phyloP scores from a whole-genome alignment of 2,329 filamentous ascomycete species.

The Salinomyces thailandicus region DNA sequence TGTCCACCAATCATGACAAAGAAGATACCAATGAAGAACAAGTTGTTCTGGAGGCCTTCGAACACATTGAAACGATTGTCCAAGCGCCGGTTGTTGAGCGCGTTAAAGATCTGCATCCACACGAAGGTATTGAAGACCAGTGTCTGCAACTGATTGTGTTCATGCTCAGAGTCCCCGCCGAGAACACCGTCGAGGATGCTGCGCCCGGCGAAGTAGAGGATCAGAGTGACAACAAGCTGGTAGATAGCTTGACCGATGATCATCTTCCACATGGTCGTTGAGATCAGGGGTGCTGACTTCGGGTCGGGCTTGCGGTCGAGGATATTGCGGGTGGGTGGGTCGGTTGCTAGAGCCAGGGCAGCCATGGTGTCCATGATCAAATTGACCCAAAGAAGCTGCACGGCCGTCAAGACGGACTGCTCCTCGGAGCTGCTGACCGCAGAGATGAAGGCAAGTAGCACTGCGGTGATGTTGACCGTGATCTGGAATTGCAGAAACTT shows the following conservation, averaged over 20 bases:
- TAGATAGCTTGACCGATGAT: constrained; percentile 87
- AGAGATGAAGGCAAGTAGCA: constrained; percentile 76
- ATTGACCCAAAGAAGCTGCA: constrained; percentile 92
- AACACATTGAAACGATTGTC: constrained; percentile 96
- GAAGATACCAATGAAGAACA: constrained; percentile 82
- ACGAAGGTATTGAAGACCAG: constrained; percentile 97
- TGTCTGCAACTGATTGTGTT: constrained; percentile 54
- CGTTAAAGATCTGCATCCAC: constrained; percentile 99
- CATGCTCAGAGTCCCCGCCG: constrained; percentile 18
- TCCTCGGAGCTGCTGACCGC: constrained; percentile 62
- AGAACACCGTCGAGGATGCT: constrained; percentile 47
- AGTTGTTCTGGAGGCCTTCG: constrained; percentile 73
- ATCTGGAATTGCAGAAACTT: constrained; percentile 60
- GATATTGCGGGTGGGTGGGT: constrained; percentile 74
- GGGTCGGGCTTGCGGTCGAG: constrained; percentile 69
- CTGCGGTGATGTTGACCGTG: constrained; percentile 85
- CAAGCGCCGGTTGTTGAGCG: constrained; percentile 90
- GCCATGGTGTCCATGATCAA: constrained; percentile 96
- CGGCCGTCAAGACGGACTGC: constrained; percentile 69
- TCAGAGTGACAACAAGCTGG: constrained; percentile 67
- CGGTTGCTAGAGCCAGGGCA: constrained; percentile 76
- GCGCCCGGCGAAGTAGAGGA: constrained; percentile 66
- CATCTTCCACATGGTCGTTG: constrained; percentile 98
- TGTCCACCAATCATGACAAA: constrained; percentile 80
- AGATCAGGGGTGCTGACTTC: constrained; percentile 68